phyloP scores from a whole-genome alignment of 768 basidiomycete species.

The Tricholoma terreum region DNA sequence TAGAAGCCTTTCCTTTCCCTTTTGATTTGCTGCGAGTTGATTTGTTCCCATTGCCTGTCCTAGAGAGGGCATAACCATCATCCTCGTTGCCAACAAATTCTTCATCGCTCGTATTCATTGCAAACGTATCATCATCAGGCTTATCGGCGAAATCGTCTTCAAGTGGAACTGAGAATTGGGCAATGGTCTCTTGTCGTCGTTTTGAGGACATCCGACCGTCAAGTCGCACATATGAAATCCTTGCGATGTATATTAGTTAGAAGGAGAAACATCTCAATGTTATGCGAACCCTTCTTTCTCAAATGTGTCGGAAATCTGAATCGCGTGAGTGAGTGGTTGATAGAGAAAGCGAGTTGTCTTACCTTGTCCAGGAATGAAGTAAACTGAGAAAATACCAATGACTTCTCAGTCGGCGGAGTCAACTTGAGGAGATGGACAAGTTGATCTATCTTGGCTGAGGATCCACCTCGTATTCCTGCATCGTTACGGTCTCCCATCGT shows the following conservation, averaged over 20 bases:
- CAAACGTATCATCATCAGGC: slow-evolving; percentile 27
- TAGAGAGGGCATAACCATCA: slow-evolving; percentile 15
- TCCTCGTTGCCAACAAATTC: slow-evolving; percentile 32
- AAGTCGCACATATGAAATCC: slow-evolving; percentile 76
- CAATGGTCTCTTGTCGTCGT: slow-evolving; percentile 73
- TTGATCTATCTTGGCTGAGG: slow-evolving; percentile 86
- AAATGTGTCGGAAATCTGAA: slow-evolving; percentile 68
- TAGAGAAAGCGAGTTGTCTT: neutral
- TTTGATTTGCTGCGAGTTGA: slow-evolving; percentile 26
- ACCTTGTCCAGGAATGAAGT: slow-evolving; percentile 84
- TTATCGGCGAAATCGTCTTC: slow-evolving; percentile 30
- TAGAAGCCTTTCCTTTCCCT: slow-evolving; percentile 33
- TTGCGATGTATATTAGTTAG: slow-evolving; percentile 20
- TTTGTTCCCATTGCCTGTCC: slow-evolving; percentile 11
- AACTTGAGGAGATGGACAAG: slow-evolving; percentile 68
- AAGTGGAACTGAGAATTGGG: slow-evolving; percentile 70
- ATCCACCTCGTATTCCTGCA: slow-evolving; percentile 42
- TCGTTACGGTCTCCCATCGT: slow-evolving; percentile 39
- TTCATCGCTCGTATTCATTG: slow-evolving; percentile 28
- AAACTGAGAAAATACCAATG: slow-evolving; percentile 88
- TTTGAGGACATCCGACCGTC: slow-evolving; percentile 86
- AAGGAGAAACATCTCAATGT: neutral
- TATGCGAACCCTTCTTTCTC: slow-evolving; percentile 57
- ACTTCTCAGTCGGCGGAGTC: slow-evolving; percentile 69
- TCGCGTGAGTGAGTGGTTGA: neutral